phyloP scores from a whole-genome alignment of 2,329 filamentous ascomycete genomes.

The Xylaria sp. region DNA sequence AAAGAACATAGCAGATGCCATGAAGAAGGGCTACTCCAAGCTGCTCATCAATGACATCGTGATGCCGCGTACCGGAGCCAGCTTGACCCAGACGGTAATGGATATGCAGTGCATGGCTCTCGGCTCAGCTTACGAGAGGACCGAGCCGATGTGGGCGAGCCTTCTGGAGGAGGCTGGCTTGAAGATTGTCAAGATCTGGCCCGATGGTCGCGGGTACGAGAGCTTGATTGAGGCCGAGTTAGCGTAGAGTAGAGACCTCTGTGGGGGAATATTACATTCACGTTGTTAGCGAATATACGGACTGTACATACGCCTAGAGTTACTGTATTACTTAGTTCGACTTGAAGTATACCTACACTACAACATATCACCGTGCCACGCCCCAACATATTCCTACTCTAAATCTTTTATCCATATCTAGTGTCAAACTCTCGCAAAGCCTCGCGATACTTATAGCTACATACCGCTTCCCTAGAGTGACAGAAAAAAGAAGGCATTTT shows the following conservation, averaged over 20 bases:
- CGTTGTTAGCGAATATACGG: no score
- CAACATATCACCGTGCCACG: no score
- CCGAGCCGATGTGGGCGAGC: conserved; percentile 36
- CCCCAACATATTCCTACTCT: no score
- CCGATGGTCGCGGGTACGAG: conserved; percentile 35
- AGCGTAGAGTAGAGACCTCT: conserved; percentile 21
- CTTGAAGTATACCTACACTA: no score
- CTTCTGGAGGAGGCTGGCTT: conserved; percentile 37
- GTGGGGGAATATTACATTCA: no score
- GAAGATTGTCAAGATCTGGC: conserved; percentile 35
- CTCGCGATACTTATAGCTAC: no score
- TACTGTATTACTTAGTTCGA: no score
- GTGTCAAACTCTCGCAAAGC: no score
- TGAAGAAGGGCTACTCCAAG: conserved; percentile 52
- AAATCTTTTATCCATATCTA: no score
- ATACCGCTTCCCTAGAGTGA: no score
- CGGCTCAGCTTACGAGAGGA: conserved; percentile 37
- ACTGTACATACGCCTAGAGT: no score
- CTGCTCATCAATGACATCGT: conserved; percentile 57
- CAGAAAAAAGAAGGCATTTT: no score
- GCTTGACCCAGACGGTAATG: conserved; percentile 34
- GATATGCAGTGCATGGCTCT: conserved; percentile 38
- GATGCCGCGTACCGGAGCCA: conserved; percentile 51
- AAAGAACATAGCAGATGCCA: conserved; percentile 45
- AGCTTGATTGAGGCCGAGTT: conserved; percentile 41